Evolutionary conservation across 2,329 filamentous ascomycete species (phyloP), one percentile per base, ranked within the genome.

Genomic region (Epichloe sibirici): DNA sequence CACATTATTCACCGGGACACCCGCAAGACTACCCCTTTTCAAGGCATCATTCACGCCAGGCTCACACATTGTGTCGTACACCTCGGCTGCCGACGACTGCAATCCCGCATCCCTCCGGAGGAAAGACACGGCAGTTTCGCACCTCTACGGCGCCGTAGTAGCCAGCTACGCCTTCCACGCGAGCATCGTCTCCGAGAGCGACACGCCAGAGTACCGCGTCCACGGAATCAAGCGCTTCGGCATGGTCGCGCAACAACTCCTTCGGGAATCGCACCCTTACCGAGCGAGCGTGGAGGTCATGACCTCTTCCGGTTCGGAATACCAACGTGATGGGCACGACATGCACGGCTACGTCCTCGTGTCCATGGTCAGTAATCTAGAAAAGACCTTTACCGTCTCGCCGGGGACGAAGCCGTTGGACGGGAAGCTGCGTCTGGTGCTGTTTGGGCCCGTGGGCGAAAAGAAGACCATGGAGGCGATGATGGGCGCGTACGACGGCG

Each of bases 81-180:
- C 56, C 2, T 35, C 23, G 17, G 17, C 9, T 28, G 43, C 45
- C 52, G 31, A 37, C 17, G 45, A 43, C 8, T 57, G 54, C 6
- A 35, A 48, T 3, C 48, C 58, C 3, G 52, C 58, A 6, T 48
- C 17, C 42, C 42, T 62, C 6, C 54, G 59, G 3, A 65, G 66
- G 48, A 52, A 66, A n/a, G 59, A 66, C 35, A 61, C 66, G 9
- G 53, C 58, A 1, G 66, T 74, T 4, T 61, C 65, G 0, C 65
- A 68, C 45, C 71, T 85, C 25, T 78, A 86, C 61, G 90, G 89
- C 28, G 86, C 85, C 25, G 88, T 96, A 23, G 90, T 97, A 2
- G 85, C 84, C 45, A 93, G 86, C 66, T 95, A 94, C 78, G 91
- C 87, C 21, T 82, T 97, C 62, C 91, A 97, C 63, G 88, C 90